Percentiles rank a stretch among this genome's conserved stretches.
phyloP scores from a whole-genome alignment of 257 asterid genomes.

The Solanum tarijense region DNA sequence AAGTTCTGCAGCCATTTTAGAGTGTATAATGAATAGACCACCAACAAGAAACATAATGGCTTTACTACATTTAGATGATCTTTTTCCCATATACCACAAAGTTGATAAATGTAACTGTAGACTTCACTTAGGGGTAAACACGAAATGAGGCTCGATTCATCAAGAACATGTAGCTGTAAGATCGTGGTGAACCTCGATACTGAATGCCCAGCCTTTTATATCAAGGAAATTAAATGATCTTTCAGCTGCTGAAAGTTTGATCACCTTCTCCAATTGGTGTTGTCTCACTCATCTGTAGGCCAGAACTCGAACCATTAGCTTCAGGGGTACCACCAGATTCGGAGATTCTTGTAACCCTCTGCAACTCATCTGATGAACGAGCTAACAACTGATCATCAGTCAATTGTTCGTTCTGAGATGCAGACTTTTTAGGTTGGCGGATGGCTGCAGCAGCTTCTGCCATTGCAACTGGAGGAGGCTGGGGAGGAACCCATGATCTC shows the following conservation, averaged over 20 bases:
- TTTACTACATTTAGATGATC: neutral
- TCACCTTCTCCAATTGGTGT: slow-evolving; percentile 28
- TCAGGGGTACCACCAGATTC: slow-evolving; percentile 60
- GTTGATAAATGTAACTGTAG: neutral
- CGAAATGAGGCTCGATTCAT: neutral
- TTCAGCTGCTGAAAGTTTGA: neutral
- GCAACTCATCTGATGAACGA: slow-evolving; percentile 58
- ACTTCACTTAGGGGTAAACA: neutral
- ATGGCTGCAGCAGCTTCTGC: slow-evolving; percentile 94
- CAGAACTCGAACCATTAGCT: slow-evolving; percentile 30
- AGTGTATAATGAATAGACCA: neutral
- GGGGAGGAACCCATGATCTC: slow-evolving; percentile 93
- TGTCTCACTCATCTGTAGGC: slow-evolving; percentile 27
- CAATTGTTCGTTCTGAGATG: slow-evolving; percentile 32
- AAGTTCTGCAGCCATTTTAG: neutral
- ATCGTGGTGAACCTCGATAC: neutral
- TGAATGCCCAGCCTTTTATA: neutral
- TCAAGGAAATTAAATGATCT: neutral
- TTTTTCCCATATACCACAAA: neutral
- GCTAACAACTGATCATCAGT: slow-evolving; percentile 51
- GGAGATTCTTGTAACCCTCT: slow-evolving; percentile 54
- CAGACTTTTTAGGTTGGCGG: slow-evolving; percentile 75
- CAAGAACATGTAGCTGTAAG: neutral
- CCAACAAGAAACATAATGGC: neutral
- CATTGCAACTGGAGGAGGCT: slow-evolving; percentile 88